phyloP scores from a whole-genome alignment of 179 eudicot species.

The Silene noctiflora region DNA sequence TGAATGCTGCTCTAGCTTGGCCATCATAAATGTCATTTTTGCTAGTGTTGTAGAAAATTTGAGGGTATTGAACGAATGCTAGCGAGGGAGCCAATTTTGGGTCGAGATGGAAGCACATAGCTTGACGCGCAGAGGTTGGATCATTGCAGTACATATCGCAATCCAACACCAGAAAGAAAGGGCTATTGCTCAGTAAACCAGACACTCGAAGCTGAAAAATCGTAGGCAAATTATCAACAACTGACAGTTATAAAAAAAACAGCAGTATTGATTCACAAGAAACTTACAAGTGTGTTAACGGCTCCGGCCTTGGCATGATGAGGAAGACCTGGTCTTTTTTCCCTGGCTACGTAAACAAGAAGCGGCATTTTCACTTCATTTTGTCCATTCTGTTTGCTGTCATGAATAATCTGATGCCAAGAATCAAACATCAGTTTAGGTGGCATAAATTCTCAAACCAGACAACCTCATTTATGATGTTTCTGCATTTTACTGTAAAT shows the following conservation, averaged over 20 bases:
- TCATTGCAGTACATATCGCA: slow-evolving; percentile 64
- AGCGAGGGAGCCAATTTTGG: slow-evolving; percentile 32
- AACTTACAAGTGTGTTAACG: slow-evolving; percentile 57
- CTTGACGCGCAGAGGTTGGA: slow-evolving; percentile 45
- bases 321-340: slow-evolving; percentile 51
- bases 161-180: slow-evolving; percentile 41
- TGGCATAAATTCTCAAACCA: too few species aligned
- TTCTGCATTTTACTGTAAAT: too few species aligned
- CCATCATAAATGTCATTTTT: slow-evolving; percentile 42
- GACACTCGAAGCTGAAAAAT: slow-evolving; percentile 47
- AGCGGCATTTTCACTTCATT: slow-evolving; percentile 44
- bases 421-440: slow-evolving; percentile 3
- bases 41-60: slow-evolving; percentile 36
- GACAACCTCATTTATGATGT: too few species aligned
- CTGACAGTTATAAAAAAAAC: not conserved
- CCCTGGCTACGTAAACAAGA: slow-evolving; percentile 61
- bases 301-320: slow-evolving; percentile 80
- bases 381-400: slow-evolving; percentile 28
- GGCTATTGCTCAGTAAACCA: slow-evolving; percentile 39
- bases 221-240: not conserved
- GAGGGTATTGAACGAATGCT: slow-evolving; percentile 44
- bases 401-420: slow-evolving; percentile 38
- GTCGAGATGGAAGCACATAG: slow-evolving; percentile 55
- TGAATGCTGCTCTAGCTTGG: slow-evolving; percentile 27
- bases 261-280: not conserved